Conservation (phyloP, 176 grass and related monocot species). For the Cocos nucifera region DNA sequence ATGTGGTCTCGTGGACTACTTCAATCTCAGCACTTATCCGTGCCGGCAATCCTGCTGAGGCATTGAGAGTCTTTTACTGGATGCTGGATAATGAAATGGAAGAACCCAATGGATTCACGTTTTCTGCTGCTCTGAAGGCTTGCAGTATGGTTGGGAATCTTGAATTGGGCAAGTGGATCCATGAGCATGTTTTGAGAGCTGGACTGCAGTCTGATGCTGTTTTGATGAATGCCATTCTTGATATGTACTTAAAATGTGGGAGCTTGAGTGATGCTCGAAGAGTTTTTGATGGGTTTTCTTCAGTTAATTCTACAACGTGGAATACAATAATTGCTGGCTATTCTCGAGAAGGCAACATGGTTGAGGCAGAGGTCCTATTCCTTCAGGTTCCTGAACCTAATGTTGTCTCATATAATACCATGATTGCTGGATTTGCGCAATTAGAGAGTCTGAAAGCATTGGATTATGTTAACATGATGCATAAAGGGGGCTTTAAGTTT, state of each 20-base stretch:
- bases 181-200: slow-evolving; percentile 1
- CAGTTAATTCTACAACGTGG: slow-evolving; percentile 18
- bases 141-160: slow-evolving; percentile 19
- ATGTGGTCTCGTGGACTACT: slow-evolving; percentile 35
- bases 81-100: slow-evolving; percentile 15
- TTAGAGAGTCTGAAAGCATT: slow-evolving; percentile 22
- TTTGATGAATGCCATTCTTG: slow-evolving; percentile 24
- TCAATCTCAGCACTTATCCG: slow-evolving; percentile 15
- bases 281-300: slow-evolving; percentile 15
- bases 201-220: slow-evolving; percentile 11
- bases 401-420: slow-evolving; percentile 29
- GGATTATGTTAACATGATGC: slow-evolving; percentile 23
- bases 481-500: slow-evolving; percentile 25
- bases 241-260: slow-evolving; percentile 35
- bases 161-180: slow-evolving; percentile 24
- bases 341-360: slow-evolving; percentile 16
- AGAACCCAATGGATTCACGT: slow-evolving; percentile 20
- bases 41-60: slow-evolving; percentile 17
- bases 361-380: slow-evolving; percentile 22
- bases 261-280: slow-evolving; percentile 16
- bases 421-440: slow-evolving; percentile 29
- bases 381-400: slow-evolving; percentile 14
- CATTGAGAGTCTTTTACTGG: slow-evolving; percentile 11
- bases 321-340: slow-evolving; percentile 34
- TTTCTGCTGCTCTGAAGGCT: slow-evolving; percentile 27